Evolutionary conservation across 345 rosid species (phyloP).

Genomic region (Salix koriyanagi): DNA sequence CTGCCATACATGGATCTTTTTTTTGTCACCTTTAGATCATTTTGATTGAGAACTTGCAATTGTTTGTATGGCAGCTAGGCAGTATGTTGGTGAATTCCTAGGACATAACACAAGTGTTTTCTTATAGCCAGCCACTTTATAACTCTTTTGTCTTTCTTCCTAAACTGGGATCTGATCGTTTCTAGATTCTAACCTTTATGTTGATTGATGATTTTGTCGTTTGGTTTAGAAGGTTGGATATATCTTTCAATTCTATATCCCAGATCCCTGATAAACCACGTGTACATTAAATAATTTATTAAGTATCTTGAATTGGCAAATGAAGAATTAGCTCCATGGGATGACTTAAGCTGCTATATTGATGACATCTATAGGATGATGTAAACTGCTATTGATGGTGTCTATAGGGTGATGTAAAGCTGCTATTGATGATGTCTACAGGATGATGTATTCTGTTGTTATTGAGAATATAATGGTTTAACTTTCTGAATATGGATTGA

Average conservation of each 20-base stretch:
- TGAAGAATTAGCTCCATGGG: neutral
- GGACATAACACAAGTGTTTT: neutral
- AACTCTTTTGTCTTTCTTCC: neutral
- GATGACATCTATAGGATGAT: neutral
- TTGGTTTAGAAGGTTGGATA: neutral
- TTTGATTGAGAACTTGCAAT: neutral
- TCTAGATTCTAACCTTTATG: neutral
- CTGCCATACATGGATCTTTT: neutral
- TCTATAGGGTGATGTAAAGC: neutral
- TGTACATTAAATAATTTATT: neutral
- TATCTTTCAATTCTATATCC: neutral
- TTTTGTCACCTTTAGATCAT: neutral
- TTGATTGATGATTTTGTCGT: neutral
- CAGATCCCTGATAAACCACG: neutral
- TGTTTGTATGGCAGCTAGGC: neutral
- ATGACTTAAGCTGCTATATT: neutral
- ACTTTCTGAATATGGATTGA: neutral
- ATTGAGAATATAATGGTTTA: neutral
- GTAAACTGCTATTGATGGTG: too few species aligned
- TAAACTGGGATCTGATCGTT: neutral
- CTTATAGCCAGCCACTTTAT: neutral
- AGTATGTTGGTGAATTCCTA: neutral
- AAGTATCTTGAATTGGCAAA: neutral
- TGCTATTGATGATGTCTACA: neutral
- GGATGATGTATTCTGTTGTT: neutral